phyloP scores from a whole-genome alignment of 495 filamentous ascomycete species.

The Cercophora samala region DNA sequence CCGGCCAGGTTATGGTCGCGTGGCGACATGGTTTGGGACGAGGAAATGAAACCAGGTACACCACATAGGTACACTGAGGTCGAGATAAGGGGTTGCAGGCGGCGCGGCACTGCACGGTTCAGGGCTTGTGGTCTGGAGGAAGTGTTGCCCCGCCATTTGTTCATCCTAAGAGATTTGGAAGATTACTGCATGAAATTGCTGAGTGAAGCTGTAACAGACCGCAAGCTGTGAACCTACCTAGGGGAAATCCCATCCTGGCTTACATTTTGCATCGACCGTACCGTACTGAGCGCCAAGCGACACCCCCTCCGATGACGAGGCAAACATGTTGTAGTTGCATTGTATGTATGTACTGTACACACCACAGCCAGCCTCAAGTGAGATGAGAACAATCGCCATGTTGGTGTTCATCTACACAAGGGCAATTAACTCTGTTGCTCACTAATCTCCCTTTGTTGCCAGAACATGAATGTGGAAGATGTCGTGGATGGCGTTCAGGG shows the following conservation, averaged over 20 bases:
- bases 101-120: background rate
- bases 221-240: no score
- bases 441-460: background rate
- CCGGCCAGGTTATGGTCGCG: no score
- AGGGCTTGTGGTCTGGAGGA: background rate
- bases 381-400: background rate
- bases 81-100: background rate
- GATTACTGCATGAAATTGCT: background rate
- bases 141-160: background rate
- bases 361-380: background rate
- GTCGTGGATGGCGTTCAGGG: background rate
- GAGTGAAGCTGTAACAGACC: background rate
- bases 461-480: background rate
- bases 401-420: no score
- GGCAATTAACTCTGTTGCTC: background rate
- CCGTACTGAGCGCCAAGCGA: background rate
- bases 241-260: no score
- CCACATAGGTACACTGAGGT: background rate
- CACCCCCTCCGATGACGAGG: background rate
- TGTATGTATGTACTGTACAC: no score
- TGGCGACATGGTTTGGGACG: background rate
- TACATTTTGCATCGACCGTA: background rate
- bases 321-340: background rate
- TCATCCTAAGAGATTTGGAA: background rate
- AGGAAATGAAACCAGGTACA: background rate